phyloP scores from a whole-genome alignment of 257 asterid genomes.

The Penstemon eatonii region DNA sequence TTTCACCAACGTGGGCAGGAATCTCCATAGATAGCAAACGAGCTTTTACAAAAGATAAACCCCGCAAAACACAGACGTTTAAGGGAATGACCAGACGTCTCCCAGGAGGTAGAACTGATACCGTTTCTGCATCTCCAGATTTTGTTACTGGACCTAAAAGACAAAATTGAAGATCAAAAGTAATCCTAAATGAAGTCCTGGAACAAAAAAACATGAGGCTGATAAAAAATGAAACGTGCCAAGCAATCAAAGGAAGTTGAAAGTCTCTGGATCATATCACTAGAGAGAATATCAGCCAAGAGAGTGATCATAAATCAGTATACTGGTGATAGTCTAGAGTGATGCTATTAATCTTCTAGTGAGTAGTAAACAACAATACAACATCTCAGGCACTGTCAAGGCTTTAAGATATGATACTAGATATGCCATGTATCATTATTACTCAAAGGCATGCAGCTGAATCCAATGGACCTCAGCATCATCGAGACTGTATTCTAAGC shows the following conservation, averaged over 20 bases:
- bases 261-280: not conserved
- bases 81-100: slow-evolving; percentile 87
- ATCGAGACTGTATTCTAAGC: slow-evolving; percentile 1
- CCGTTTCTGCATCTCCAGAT: slow-evolving; percentile 49
- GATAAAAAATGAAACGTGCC: not conserved
- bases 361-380: not conserved
- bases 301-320: not conserved
- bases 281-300: not conserved
- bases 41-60: slow-evolving; percentile 86
- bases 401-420: not conserved
- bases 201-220: not conserved
- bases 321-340: slow-evolving; percentile 7
- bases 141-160: slow-evolving; percentile 53
- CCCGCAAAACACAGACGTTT: slow-evolving; percentile 80
- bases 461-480: not conserved
- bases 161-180: slow-evolving; percentile 30
- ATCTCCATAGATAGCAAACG: slow-evolving; percentile 97
- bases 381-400: not conserved
- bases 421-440: not conserved
- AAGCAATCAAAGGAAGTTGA: slow-evolving; percentile 18
- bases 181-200: slow-evolving; percentile 20
- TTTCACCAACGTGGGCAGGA: slow-evolving; percentile 86
- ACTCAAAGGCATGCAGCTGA: not conserved
- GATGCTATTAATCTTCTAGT: not conserved
- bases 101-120: slow-evolving; percentile 73